A percentile compares a stretch with the other conserved stretches of the same genome.
Conservation (phyloP, 1,139 yeast species). For the Magnusiomyces paraingens region DNA sequence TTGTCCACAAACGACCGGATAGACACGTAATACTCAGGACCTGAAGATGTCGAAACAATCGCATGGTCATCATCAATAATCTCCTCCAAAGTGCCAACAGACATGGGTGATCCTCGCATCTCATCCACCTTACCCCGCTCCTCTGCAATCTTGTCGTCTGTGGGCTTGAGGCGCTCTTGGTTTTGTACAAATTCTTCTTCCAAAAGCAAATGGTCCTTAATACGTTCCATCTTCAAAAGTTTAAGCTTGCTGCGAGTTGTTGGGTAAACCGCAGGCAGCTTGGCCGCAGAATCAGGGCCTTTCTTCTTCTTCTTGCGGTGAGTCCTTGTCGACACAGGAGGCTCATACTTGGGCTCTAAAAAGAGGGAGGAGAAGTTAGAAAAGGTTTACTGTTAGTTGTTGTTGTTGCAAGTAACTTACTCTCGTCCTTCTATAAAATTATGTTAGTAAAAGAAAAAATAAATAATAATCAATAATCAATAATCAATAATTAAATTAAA, state of each 20-base stretch:
- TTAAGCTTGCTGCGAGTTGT: slow-evolving; percentile 90
- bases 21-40: slow-evolving; percentile 95
- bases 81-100: slow-evolving; percentile 94
- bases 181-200: slow-evolving; percentile 96
- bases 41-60: slow-evolving; percentile 90
- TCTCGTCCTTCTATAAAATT: slow-evolving; percentile 31
- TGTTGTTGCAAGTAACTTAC: slow-evolving; percentile 21
- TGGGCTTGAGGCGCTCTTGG: slow-evolving; percentile 91
- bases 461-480: not conserved
- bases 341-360: slow-evolving; percentile 89
- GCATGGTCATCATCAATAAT: slow-evolving; percentile 98
- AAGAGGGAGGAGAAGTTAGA: not conserved
- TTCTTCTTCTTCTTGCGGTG: slow-evolving; percentile 71
- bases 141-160: slow-evolving; percentile 94
- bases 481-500: too few relatives aligned
- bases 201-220: slow-evolving; percentile 87
- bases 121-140: slow-evolving; percentile 94
- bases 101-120: slow-evolving; percentile 93
- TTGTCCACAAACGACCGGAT: slow-evolving; percentile 97
- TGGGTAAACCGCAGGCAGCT: slow-evolving; percentile 85
- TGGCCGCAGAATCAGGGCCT: slow-evolving; percentile 85
- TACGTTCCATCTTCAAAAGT: slow-evolving; percentile 86
- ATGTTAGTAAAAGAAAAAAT: slow-evolving; percentile 17
- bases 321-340: slow-evolving; percentile 94
- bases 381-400: too few relatives aligned